Base-by-base conservation (phyloP, 768 basidiomycete species). In the Hemileccinum impolitum region DNA sequence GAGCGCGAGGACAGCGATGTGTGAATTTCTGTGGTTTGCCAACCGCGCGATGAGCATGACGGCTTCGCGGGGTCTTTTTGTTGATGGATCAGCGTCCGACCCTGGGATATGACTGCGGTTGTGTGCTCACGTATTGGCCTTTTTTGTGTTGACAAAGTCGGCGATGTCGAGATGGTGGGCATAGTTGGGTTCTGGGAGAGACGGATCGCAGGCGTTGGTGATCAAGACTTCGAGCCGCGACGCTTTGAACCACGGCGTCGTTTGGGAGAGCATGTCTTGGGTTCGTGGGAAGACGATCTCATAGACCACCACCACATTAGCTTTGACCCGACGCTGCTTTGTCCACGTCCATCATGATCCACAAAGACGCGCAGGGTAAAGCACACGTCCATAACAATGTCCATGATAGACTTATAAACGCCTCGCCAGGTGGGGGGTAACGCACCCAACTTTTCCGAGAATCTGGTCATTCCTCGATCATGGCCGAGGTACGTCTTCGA, bases 21-120 rank as follows among this genome's bases (percentile, higher is more conserved):
- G 94, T 0, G 90, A 90, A 60, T 95, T 94, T 48, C 94, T 84
- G 64, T 94, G 88, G 69, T 98, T 98, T 48, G 91, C 84, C 39
- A 90, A 77, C 17, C 85, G 79, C 13, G 91, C 90, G 34, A 91
- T 76, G 47, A 81, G 74, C 81, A 95, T 90, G 26, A 88, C 84
- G 6, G 91, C 92, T 63, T 99, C 96, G 49, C 96, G 82, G 6
- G 96, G 90, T 52, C 92, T 94, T 60, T 30, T 4, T 9, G 26
- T 9, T 4, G 26, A 9, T n/a, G 26, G 26, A 28, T 28, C 5
- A 28, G 26, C 26, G 9, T 28, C 26, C n/a, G n/a, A n/a, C n/a
- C n/a, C n/a, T n/a, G n/a, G n/a, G n/a, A 23, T 23, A 23, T 23
- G 23, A 23, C 23, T 23, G 23, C n/a, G n/a, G 26, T 28, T 9